These are phyloP conservation scores for Tetrahymena malaccensis DNA, from an alignment of 73 alveolate genomes.

Conservation along the genomic window DNA sequence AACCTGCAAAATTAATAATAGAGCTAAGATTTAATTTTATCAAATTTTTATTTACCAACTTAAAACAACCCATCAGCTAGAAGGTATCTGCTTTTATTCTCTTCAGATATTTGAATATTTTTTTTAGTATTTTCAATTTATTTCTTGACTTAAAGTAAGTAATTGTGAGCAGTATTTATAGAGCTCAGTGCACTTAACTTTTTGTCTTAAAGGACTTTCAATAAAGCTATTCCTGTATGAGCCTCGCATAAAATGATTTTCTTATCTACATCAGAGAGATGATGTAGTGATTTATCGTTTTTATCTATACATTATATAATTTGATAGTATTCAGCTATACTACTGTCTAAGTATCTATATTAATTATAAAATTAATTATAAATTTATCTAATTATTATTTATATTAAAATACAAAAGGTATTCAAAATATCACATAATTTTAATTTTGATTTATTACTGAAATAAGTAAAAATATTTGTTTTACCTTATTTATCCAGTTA, in stretches of 20 bases:
- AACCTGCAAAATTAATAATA: neutral
- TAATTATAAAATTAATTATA: too few relatives aligned
- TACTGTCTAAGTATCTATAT: neutral
- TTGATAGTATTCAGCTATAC: neutral
- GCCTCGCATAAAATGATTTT: neutral
- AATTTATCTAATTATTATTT: too few relatives aligned
- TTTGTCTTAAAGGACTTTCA: neutral
- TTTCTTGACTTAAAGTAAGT: neutral
- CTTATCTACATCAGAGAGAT: neutral
- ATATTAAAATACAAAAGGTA: too few relatives aligned
- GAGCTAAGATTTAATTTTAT: neutral
- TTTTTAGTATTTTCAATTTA: neutral
- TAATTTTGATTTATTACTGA: too few relatives aligned
- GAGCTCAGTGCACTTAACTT: neutral
- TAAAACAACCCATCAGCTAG: neutral
- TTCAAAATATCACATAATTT: too few relatives aligned
- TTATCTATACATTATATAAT: neutral
- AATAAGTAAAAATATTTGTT: too few relatives aligned
- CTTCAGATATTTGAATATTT: neutral
- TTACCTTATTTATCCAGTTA: neutral
- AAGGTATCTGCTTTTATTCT: neutral
- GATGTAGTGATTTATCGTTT: neutral
- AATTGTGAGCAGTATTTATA: neutral
- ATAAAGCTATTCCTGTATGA: neutral
- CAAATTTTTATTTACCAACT: neutral